Conservation (phyloP, 495 filamentous ascomycete genomes). For the Pseudomonodictys pantanalensis region DNA sequence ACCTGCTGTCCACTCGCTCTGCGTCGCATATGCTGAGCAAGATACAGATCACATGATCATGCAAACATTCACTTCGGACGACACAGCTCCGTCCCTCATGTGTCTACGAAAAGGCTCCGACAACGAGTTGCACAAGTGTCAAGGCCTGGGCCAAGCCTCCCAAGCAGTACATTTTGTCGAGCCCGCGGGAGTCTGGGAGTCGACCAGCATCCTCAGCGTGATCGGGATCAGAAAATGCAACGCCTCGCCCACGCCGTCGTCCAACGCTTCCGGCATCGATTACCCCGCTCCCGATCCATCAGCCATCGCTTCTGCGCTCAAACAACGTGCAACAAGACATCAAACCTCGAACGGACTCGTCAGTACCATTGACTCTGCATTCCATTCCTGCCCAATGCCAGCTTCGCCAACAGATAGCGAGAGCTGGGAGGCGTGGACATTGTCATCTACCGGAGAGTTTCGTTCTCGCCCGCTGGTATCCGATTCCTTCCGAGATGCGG, state of each 20-base stretch:
- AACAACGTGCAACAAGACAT: slow-evolving; percentile 10
- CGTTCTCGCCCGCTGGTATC: slow-evolving; percentile 36
- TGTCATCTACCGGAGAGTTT: slow-evolving; percentile 50
- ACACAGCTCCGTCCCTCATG: slow-evolving; percentile 27
- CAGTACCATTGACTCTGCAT: not conserved
- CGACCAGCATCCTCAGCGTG: slow-evolving; percentile 40
- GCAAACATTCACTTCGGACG: slow-evolving; percentile 33
- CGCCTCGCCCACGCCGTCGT: slow-evolving; percentile 31
- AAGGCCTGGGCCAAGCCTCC: slow-evolving; percentile 37
- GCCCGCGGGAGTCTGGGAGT: slow-evolving; percentile 46
- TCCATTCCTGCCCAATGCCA: not conserved
- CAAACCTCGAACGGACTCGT: not conserved
- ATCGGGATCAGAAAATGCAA: slow-evolving; percentile 42
- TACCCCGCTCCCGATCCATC: not conserved
- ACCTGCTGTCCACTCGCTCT: slow-evolving; percentile 34
- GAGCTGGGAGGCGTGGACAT: slow-evolving; percentile 65
- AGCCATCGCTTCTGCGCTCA: slow-evolving; percentile 2
- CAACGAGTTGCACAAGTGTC: slow-evolving; percentile 30
- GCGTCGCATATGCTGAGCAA: slow-evolving; percentile 35
- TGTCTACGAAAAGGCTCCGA: slow-evolving; percentile 31
- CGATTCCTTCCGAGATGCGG: not conserved
- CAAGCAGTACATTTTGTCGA: slow-evolving; percentile 40
- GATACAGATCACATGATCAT: slow-evolving; percentile 33
- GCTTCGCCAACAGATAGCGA: slow-evolving; percentile 6
- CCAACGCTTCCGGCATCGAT: slow-evolving; percentile 17